Base-by-base conservation (phyloP, 345 rosid species). In the Kernera saxatilis region DNA sequence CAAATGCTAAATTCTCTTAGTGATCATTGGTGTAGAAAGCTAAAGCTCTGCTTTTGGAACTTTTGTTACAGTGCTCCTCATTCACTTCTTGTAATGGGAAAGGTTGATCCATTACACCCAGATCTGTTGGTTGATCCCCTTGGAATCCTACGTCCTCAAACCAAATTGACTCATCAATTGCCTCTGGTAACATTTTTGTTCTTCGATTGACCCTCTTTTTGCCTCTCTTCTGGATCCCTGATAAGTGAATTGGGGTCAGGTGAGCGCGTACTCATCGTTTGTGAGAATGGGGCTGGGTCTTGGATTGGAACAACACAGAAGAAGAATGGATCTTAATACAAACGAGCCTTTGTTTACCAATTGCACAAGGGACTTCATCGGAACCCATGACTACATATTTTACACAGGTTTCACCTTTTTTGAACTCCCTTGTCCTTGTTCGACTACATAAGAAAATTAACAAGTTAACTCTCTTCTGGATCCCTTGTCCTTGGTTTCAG, bases 201-300 rank as follows among this genome's bases (percentile, higher is more conserved):
- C 4, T 15, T 51, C 1, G 26, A 18, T 27, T 48, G 1, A 10
- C 33, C 43, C 1, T 3, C 30, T 64, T 6, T 61, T 18, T 10
- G 19, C n/a, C 35, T 51, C 26, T 30, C 54, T 37, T 23, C 14
- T 26, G 58, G 51, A 63, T 44, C 22, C 53, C 63, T 76, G 66
- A 63, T 49, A 40, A 70, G 37, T 18, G 48, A 25, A 43, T 43
- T 43, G 29, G 32, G 5, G 18, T 6, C 93, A 94, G 99, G 99
- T 91, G 76, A 94, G 99, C 44, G 99, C 99, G 4, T 95, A 95
- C 79, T 92, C 99, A 25, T 83, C 96, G n/a, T 90, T 95, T 68
- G 87, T 78, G 32, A 88, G 97, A 76, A 41, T 56, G 54, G 89
- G 80, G 23, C 80, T 70, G 56, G 82, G 91, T 81, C 80, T 76